Base-by-base conservation (phyloP, 257 asterid genomes). In the Nicotiana otophora region DNA sequence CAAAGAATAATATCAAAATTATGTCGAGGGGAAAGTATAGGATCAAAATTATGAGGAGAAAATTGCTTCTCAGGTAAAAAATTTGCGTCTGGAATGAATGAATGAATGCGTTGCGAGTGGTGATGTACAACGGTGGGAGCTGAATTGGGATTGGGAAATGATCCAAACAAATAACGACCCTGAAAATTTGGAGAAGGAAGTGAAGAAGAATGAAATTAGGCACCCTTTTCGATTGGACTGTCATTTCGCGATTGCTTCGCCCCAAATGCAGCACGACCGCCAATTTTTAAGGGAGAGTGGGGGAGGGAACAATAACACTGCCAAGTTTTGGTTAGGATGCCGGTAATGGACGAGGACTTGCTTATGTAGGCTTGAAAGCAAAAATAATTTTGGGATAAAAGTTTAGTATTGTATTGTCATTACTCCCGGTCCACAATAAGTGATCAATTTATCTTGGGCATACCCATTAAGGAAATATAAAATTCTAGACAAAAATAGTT, bases 11-110 rank as follows among this genome's bases (percentile, higher is more conserved):
- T 23, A 20, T 61, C 31, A 20, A 20, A 42, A 42, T 42, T 42
- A 42, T 42, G 12, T 8, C 15, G 77, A 10, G 61, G 0, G 2
- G 19, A 42, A 42, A 42, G 61, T 60, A 10, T n/a, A 15, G 39
- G 61, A 72, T 72, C 79, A 72, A 72, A 72, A 46, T 72, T 72
- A 72, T 46, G 60, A 72, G 34, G 78, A 72, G 58, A 72, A 72
- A 72, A 72, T 46, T 72, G 60, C 4, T 19, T 69, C 2, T n/a
- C 19, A 17, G 19, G 17, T 42, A 2, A 42, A 9, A 42, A 42
- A 9, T 8, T 42, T 42, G 51, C 2, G 48, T 69, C 17, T 36
- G 5, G 17, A 19, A 36, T 19, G 75, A 68, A 68, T 68, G 10
- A 16, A 33, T 1, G 58, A 14, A 53, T 14, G 9, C n/a, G 19